Base-by-base conservation (phyloP, 2,329 filamentous ascomycete species). In the Fusarium staphyleae region DNA sequence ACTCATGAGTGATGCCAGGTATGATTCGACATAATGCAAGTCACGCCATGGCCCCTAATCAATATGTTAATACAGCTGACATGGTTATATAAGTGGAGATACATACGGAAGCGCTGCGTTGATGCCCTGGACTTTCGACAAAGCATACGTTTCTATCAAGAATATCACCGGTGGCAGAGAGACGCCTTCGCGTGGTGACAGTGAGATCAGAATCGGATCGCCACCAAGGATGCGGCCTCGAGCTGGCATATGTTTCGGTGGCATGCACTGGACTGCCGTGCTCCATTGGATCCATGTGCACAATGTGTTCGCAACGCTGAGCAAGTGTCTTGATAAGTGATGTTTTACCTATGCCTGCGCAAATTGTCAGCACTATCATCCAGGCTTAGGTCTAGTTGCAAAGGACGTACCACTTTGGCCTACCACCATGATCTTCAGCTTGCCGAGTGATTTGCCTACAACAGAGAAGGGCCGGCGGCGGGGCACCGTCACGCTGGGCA, bases 401-500 rank as follows among this genome's bases (percentile, higher is more conserved):
- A 13, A 18, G 14, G 9, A 36, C 67, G 55, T 80, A 88, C 91
- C 90, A 68, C 85, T 82, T 67, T 86, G 84, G 24, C 95, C 95
- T 44, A 91, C 89, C 48, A 98, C 80, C 60, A 98, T 79, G n/a
- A 98, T 78, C 76, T 96, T 98, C 48, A 98, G 79, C 65, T 91
- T 87, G 1, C 93, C 93, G 71, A 98, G 83, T 28, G 82, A 82
- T 75, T 89, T 93, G 13, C 95, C 95, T 39, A 84, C 83, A n/a
- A 89, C 86, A 0, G 95, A 97, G 72, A 98, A 98, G 0, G 93
- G 93, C 44, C 92, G 83, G 42, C 95, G 86, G 55, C 86, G 89
- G 3, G 95, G 93, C 84, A 99, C 95, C 57, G 85, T 87, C 66
- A 99, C 88, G 69, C 92, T 96, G 5, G 95, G 95, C 95, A 99